A percentile compares a stretch with the other conserved stretches of the same genome.
Evolutionary conservation across 176 grass and related monocot genomes (phyloP).

Genomic region (Oryza australiensis): DNA sequence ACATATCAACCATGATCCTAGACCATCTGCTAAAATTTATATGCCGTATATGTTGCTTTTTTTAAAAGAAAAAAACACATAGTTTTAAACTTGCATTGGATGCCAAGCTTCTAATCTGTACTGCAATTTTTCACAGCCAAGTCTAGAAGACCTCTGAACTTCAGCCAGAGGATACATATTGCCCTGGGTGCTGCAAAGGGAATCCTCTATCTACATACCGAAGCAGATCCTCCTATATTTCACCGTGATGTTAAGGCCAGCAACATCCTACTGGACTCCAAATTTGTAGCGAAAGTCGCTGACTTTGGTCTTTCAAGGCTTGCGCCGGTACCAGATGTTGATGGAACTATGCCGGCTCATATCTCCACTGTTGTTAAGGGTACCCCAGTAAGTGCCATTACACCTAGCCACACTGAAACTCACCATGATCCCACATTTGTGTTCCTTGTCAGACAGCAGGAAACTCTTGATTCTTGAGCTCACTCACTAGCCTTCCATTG

Average conservation of each 20-base stretch:
- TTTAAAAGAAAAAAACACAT: conserved; percentile 18
- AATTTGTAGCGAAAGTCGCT: conserved; percentile 86
- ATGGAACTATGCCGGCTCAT: conserved; percentile 63
- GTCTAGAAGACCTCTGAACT: conserved; percentile 59
- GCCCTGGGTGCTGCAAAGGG: conserved; percentile 87
- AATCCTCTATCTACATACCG: conserved; percentile 87
- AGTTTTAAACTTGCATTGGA: not conserved
- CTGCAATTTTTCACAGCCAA: conserved; percentile 41
- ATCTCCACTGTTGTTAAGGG: conserved; percentile 96
- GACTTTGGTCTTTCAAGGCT: conserved; percentile 98
- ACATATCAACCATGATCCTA: not conserved
- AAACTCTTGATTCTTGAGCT: not conserved
- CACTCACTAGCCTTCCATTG: not conserved
- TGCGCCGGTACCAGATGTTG: conserved; percentile 72
- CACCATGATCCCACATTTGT: conserved; percentile 8
- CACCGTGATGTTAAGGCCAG: conserved; percentile 97
- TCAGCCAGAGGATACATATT: conserved; percentile 58
- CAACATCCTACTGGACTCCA: conserved; percentile 86
- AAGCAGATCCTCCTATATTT: conserved; percentile 93
- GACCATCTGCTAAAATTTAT: not conserved
- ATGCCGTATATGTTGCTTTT: conserved; percentile 6
- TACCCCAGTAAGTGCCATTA: conserved; percentile 73
- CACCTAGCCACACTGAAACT: conserved; percentile 2
- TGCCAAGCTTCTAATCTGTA: conserved; percentile 20
- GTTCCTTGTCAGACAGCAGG: not conserved